Percentiles rank a stretch among this genome's conserved stretches.
Evolutionary conservation across 108 stramenopile species (phyloP).

Genomic region (Asterionellopsis glacialis): DNA sequence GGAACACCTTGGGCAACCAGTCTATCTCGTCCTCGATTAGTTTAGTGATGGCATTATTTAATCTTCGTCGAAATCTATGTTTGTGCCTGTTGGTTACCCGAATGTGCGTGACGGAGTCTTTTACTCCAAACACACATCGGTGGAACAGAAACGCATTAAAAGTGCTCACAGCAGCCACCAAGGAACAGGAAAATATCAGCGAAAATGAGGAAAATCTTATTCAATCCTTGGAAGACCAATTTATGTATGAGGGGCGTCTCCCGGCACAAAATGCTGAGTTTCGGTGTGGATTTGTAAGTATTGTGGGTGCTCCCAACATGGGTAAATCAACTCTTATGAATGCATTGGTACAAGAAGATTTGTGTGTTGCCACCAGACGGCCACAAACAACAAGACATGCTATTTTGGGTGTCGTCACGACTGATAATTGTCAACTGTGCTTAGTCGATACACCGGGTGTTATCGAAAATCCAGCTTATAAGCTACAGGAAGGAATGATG

Average conservation of each 20-base stretch:
- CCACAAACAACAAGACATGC: constrained; percentile 92
- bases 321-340: constrained; percentile 90
- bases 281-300: constrained; percentile 63
- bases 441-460: constrained; percentile 90
- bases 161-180: neutral
- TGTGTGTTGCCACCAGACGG: constrained; percentile 77
- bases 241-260: constrained; percentile 23
- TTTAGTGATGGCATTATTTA: no score
- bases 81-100: neutral
- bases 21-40: no score
- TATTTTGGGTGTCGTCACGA: constrained; percentile 79
- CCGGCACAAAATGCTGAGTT: constrained; percentile 12
- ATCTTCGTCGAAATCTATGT: no score
- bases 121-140: neutral
- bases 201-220: neutral
- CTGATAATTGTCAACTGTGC: constrained; percentile 66
- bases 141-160: neutral
- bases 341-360: constrained; percentile 62
- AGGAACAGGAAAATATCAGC: neutral
- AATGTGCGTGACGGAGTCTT: neutral
- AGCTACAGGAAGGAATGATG: constrained; percentile 88
- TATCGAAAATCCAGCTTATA: constrained; percentile 74
- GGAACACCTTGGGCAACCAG: no score
- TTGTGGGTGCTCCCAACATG: constrained; percentile 89
- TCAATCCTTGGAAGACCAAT: constrained; percentile 3